These are phyloP conservation scores for Colletotrichum noveboracense DNA, from an alignment of 2,329 filamentous ascomycete species.

Conservation along the genomic window DNA sequence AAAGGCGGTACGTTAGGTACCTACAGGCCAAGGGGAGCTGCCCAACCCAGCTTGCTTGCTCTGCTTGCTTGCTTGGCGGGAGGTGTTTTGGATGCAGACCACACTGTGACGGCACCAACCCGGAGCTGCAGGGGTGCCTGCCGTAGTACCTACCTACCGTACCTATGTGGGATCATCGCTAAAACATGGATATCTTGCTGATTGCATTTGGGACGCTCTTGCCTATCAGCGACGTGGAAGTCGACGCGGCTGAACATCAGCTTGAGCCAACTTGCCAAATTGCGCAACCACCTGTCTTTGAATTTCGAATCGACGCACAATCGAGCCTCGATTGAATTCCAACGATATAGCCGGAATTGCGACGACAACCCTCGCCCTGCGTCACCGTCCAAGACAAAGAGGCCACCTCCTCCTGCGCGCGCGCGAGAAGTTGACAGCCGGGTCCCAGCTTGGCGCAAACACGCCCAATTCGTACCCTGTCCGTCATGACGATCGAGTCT, in stretches of 20 bases:
- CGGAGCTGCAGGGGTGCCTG: constrained; percentile 3
- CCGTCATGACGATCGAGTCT: constrained; percentile 25
- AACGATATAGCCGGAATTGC: neutral
- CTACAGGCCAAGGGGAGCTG: neutral
- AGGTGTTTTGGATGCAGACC: neutral
- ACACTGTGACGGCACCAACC: neutral
- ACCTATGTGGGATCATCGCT: constrained; percentile 11
- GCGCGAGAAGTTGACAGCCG: neutral
- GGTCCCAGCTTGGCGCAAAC: constrained; percentile 15
- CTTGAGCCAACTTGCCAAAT: constrained; percentile 5
- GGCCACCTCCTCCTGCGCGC: neutral
- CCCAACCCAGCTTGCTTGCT: neutral
- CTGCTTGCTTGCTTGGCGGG: neutral
- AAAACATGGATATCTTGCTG: constrained; percentile 9
- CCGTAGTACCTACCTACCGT: neutral
- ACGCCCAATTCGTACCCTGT: neutral
- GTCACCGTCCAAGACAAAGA: constrained; percentile 4
- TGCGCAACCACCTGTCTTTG: neutral
- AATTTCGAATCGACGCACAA: neutral
- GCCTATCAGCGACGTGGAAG: constrained; percentile 18
- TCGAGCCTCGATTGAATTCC: neutral
- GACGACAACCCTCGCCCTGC: neutral
- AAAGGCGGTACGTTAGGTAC: neutral
- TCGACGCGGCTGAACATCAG: constrained; percentile 15
- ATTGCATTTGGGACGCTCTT: constrained; percentile 16